These are phyloP conservation scores for Xylariaceae sp. DNA, from an alignment of 2,329 filamentous ascomycete genomes.

Conservation along the genomic window DNA sequence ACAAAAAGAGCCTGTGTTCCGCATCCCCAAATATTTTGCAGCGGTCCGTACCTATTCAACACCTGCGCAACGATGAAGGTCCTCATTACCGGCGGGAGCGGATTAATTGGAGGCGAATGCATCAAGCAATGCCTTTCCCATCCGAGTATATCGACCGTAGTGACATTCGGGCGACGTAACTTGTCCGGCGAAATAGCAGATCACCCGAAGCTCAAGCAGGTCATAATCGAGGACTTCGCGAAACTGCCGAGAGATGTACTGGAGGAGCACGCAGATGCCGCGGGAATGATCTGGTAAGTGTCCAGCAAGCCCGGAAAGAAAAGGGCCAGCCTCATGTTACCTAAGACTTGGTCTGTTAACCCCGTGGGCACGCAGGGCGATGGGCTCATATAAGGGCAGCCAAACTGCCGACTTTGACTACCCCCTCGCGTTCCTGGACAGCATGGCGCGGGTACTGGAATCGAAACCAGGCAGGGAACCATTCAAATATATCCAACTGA, in stretches of 20 bases:
- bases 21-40: too few species aligned
- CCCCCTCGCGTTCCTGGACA: conserved; percentile 24
- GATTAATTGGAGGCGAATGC: conserved; percentile 34
- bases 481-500: conserved; percentile 34
- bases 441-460: conserved; percentile 21
- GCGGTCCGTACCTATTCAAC: not conserved
- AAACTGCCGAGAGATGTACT: conserved; percentile 28
- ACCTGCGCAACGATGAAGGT: conserved; percentile 33
- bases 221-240: conserved; percentile 27
- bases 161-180: conserved; percentile 33
- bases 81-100: conserved; percentile 35
- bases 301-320: not conserved
- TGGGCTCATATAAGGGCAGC: conserved; percentile 26
- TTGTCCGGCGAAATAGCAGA: conserved; percentile 20
- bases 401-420: conserved; percentile 24
- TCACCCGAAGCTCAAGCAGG: conserved; percentile 24
- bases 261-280: conserved; percentile 26
- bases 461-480: conserved; percentile 6
- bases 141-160: conserved; percentile 29
- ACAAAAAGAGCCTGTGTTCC: too few species aligned
- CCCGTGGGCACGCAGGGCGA: conserved; percentile 15
- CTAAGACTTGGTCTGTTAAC: not conserved
- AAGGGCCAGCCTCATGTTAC: not conserved
- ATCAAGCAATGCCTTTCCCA: conserved; percentile 34
- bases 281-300: conserved; percentile 31